Evolutionary conservation across 441 rosid genomes (phyloP).

Genomic region (Arabidopsis hybrid): DNA sequence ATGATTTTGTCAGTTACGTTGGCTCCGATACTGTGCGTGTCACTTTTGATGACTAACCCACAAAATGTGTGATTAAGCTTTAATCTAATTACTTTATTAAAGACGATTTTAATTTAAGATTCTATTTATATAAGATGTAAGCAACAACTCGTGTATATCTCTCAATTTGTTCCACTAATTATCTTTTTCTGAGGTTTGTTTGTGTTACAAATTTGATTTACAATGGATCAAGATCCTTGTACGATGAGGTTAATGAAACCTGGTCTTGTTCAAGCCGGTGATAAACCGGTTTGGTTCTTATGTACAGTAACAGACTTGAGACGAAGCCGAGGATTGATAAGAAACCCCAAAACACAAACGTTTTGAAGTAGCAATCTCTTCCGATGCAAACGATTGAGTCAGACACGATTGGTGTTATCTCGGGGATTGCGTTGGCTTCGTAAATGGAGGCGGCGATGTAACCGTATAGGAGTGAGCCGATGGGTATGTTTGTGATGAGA

Average conservation of each 20-base stretch:
- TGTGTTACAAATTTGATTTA: constrained; percentile 41
- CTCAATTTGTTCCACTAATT: background rate
- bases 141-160: background rate
- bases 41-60: constrained; percentile 33
- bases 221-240: constrained; percentile 42
- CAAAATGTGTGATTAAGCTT: background rate
- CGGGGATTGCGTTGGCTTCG: constrained; percentile 58
- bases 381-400: constrained; percentile 84
- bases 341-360: constrained; percentile 90
- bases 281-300: constrained; percentile 84
- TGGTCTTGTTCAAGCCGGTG: constrained; percentile 73
- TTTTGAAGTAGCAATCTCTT: constrained; percentile 69
- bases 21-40: constrained; percentile 31
- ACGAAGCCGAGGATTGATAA: constrained; percentile 68
- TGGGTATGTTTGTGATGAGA: constrained; percentile 87
- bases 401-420: constrained; percentile 11
- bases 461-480: constrained; percentile 90
- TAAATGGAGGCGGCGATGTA: constrained; percentile 77
- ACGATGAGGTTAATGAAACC: constrained; percentile 4
- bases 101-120: background rate
- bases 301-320: constrained; percentile 66
- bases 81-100: background rate
- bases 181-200: constrained; percentile 17
- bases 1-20: constrained; percentile 43
- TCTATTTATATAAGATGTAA: background rate